These are phyloP conservation scores for Lepidium sativum DNA, from an alignment of 345 rosid genomes.

Conservation along the genomic window DNA sequence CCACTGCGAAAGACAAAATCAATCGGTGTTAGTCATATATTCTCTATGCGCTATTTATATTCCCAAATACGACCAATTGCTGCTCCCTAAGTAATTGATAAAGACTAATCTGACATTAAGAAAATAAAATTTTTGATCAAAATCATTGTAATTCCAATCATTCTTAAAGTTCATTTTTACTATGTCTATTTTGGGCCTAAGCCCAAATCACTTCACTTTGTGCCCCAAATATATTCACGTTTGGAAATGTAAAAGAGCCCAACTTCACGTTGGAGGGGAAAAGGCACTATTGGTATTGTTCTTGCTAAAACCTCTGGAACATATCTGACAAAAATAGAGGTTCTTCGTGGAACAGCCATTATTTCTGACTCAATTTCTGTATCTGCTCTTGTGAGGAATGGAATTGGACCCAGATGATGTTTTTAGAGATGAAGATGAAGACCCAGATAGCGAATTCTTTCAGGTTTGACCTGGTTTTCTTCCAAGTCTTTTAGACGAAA, in stretches of 20 bases:
- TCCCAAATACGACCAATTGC: conserved; percentile 74
- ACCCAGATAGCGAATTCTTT: conserved; percentile 45
- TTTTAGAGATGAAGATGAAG: conserved; percentile 85
- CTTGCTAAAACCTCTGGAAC: conserved; percentile 1
- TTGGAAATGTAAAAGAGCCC: background rate
- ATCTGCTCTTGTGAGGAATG: conserved; percentile 25
- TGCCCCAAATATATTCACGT: background rate
- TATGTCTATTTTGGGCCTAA: background rate
- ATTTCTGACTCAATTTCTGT: background rate
- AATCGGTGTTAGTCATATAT: conserved; percentile 55
- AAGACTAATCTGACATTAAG: too few species aligned
- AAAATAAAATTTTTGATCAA: too few species aligned
- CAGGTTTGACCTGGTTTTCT: conserved; percentile 32
- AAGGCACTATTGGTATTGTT: background rate
- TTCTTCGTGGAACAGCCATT: background rate
- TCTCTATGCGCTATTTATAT: conserved; percentile 67
- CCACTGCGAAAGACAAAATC: conserved; percentile 83
- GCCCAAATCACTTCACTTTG: background rate
- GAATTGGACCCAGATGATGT: conserved; percentile 85
- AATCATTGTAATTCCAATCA: too few species aligned
- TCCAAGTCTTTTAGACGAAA: background rate
- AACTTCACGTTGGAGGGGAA: background rate
- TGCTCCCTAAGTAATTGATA: conserved; percentile 55
- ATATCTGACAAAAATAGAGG: background rate
- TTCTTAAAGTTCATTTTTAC: too few species aligned